These are phyloP conservation scores for Vaccinium corymbosum DNA, from an alignment of 148 eudicot species.

Conservation along the genomic window DNA sequence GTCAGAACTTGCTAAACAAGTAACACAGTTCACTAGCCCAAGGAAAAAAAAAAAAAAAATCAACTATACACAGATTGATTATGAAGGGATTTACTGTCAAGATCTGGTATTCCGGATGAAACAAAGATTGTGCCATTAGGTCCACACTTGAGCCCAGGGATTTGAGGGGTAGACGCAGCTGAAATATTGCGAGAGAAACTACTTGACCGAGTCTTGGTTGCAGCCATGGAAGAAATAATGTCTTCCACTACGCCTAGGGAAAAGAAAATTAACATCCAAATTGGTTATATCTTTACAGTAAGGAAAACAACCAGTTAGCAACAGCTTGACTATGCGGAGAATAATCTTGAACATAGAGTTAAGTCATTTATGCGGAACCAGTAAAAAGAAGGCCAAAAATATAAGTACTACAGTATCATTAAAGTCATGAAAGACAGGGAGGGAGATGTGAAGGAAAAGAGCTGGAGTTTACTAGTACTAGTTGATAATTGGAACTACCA, in stretches of 20 bases:
- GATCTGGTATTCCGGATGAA: slow-evolving; percentile 94
- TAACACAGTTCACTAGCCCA: background rate
- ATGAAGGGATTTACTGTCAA: slow-evolving; percentile 56
- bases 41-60: background rate
- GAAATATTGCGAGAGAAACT: slow-evolving; percentile 52
- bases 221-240: slow-evolving; percentile 27
- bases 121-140: slow-evolving; percentile 74
- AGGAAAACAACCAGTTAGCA: background rate
- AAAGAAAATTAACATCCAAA: background rate
- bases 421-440: background rate
- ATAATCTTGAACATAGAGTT: background rate
- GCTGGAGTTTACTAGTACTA: background rate
- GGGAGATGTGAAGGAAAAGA: background rate
- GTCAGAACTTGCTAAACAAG: slow-evolving; percentile 2
- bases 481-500: background rate
- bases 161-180: slow-evolving; percentile 37
- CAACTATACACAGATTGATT: background rate
- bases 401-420: background rate
- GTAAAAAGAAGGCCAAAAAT: background rate
- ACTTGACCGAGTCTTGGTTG: slow-evolving; percentile 41
- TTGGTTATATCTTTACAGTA: background rate
- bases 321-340: background rate
- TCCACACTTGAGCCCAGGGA: slow-evolving; percentile 75
- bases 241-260: background rate
- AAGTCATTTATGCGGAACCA: background rate